Conservation (phyloP, 2,329 filamentous ascomycete species). For the Aspergillus ochraceus region DNA sequence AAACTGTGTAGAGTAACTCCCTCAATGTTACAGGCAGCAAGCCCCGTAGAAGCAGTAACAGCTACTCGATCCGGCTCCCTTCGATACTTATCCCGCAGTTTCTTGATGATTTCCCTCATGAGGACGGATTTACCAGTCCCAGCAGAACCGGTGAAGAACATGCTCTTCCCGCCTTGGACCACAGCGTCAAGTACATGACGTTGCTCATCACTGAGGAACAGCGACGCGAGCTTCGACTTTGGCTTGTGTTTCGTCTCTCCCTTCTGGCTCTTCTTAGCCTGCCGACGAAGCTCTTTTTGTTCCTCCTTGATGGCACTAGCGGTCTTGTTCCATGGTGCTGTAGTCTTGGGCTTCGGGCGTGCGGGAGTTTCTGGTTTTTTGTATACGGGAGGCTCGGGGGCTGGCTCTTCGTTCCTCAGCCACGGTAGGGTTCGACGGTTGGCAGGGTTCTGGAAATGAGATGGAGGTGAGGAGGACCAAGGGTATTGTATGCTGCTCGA, state of each 20-base stretch:
- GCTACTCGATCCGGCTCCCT: slow-evolving; percentile 81
- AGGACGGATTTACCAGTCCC: slow-evolving; percentile 96
- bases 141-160: slow-evolving; percentile 97
- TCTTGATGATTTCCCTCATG: slow-evolving; percentile 84
- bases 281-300: slow-evolving; percentile 69
- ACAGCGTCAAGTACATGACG: slow-evolving; percentile 80
- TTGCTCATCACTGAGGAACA: slow-evolving; percentile 85
- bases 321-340: slow-evolving; percentile 69
- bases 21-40: slow-evolving; percentile 95
- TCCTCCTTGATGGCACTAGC: slow-evolving; percentile 75
- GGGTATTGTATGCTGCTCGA: slow-evolving; percentile 61
- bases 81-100: slow-evolving; percentile 72
- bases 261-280: slow-evolving; percentile 54
- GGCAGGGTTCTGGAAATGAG: slow-evolving; percentile 42
- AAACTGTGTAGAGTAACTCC: slow-evolving; percentile 96
- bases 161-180: slow-evolving; percentile 75
- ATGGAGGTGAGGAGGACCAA: slow-evolving; percentile 65
- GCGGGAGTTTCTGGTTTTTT: slow-evolving; percentile 46
- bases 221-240: slow-evolving; percentile 48
- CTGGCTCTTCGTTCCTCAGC: slow-evolving; percentile 35
- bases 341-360: slow-evolving; percentile 35
- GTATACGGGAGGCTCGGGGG: slow-evolving; percentile 18
- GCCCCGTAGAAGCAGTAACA: slow-evolving; percentile 90
- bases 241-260: slow-evolving; percentile 25
- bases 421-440: slow-evolving; percentile 71